phyloP scores from a whole-genome alignment of 2,329 filamentous ascomycete species.

The Parastagonospora avenae region DNA sequence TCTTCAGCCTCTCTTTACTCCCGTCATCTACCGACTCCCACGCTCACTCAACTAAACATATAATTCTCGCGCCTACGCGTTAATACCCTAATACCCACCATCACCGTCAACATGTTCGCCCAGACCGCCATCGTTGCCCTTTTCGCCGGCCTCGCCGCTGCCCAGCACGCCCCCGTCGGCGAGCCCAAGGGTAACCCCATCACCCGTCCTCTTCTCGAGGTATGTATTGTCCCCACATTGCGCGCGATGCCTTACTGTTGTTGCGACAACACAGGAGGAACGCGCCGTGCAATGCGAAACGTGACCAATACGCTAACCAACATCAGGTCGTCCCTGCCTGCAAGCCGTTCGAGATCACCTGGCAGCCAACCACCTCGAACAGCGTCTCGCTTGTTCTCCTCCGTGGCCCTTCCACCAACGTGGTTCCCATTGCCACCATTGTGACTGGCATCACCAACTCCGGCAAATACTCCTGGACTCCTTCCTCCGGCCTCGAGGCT shows the following conservation, averaged over 20 bases:
- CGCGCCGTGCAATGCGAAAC: constrained; percentile 2
- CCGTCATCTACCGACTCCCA: constrained; percentile 4
- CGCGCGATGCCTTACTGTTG: not conserved
- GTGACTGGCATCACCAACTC: constrained; percentile 60
- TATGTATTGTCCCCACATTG: constrained; percentile 21
- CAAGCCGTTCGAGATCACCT: constrained; percentile 63
- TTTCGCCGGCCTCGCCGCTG: constrained; percentile 57
- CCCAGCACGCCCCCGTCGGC: constrained; percentile 35
- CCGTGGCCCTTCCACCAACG: constrained; percentile 62
- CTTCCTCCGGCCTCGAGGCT: constrained; percentile 52
- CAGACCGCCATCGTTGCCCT: constrained; percentile 53
- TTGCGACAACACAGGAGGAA: not conserved
- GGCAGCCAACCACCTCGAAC: constrained; percentile 56
- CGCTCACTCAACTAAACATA: constrained; percentile 14
- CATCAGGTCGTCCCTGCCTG: constrained; percentile 59
- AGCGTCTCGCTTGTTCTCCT: constrained; percentile 65
- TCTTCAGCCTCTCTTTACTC: constrained; percentile 34
- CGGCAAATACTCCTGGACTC: constrained; percentile 62
- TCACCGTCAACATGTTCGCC: constrained; percentile 40
- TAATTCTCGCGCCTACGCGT: constrained; percentile 22
- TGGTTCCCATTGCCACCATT: constrained; percentile 54
- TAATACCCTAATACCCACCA: constrained; percentile 37
- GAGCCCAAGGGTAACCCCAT: constrained; percentile 60
- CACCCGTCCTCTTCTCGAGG: constrained; percentile 55
- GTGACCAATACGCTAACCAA: constrained; percentile 2